Evolutionary conservation across 257 asterid species (phyloP), one percentile per base, ranked within the genome.

Genomic region (Solanum peruvianum): DNA sequence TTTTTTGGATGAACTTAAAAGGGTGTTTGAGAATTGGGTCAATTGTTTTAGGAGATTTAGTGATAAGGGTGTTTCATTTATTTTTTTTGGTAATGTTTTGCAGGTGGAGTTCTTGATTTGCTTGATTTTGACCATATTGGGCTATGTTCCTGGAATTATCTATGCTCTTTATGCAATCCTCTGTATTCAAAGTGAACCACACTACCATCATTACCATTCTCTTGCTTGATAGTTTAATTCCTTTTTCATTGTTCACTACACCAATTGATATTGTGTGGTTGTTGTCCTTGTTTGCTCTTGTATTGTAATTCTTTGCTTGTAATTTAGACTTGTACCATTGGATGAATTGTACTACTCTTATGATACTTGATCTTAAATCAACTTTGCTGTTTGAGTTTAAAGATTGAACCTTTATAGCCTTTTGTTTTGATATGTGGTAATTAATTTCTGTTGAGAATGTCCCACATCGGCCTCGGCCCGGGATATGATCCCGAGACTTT

Each of bases 21-120:
- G 82, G 33, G 49, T 75, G 49, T 75, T 23, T 75, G 56, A 41
- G 82, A 76, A 76, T 21, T 0, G 83, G 0, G 20, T 12, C 33
- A 76, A 23, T 23, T 75, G 21, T 41, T 37, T 23, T 11, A 80
- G 66, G 85, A 9, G 44, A 49, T 80, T 78, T 27, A 18, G 11
- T 47, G 11, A 80, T 9, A 4, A 9, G 0, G 20, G 9, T 33
- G 5, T 52, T 77, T 72, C n/a, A 31, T 33, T 27, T 69, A 0
- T 29, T n/a, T 27, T 29, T 76, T 76, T 84, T 27, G 69, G n/a
- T 86, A 27, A 39, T 27, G 15, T 11, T 73, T 83, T 92, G 89
- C 95, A 91, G 95, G 92, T 94, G 47, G 96, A 94, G 71, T 92
- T 94, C 91, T 85, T 92, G 86, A 91, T 93, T 58, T 90, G 85